Conservation (phyloP, 129 eudicot genomes). For the Glebionis coronaria region DNA sequence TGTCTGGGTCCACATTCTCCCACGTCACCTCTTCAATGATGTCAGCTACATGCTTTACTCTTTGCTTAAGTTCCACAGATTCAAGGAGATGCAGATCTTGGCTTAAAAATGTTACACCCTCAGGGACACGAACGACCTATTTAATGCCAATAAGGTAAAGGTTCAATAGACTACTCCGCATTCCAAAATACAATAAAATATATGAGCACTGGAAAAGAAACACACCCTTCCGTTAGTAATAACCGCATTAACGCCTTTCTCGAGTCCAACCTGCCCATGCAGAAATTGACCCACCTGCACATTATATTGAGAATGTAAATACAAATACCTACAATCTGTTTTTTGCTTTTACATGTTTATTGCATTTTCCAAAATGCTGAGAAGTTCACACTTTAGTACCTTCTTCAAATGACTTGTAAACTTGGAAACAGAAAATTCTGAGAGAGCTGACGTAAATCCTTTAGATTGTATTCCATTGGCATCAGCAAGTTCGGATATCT, state of each 20-base stretch:
- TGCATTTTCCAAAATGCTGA: not conserved
- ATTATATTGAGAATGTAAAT: conserved; percentile 20
- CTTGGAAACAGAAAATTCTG: conserved; percentile 51
- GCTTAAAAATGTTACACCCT: conserved; percentile 62
- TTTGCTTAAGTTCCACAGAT: conserved; percentile 81
- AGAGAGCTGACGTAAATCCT: conserved; percentile 50
- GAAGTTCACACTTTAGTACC: conserved; percentile 36
- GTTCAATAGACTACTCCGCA: conserved; percentile 8
- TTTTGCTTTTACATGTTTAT: not conserved
- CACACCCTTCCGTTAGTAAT: conserved; percentile 95
- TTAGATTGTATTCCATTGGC: conserved; percentile 62
- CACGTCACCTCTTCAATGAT: conserved; percentile 73
- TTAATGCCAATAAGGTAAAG: conserved; percentile 19
- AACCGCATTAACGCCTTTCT: conserved; percentile 65
- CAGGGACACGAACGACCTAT: conserved; percentile 58
- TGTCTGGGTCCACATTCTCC: conserved; percentile 80
- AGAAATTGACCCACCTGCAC: conserved; percentile 72
- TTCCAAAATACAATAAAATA: not conserved
- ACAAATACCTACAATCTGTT: not conserved
- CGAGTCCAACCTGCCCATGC: conserved; percentile 57
- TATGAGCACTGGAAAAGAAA: conserved; percentile 7
- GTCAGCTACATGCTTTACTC: conserved; percentile 76
- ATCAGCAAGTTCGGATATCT: conserved; percentile 67
- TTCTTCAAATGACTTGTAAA: conserved; percentile 55
- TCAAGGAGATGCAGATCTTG: conserved; percentile 89